Evolutionary conservation across 768 basidiomycete genomes (phyloP).

Genomic region (Pleurotus djamor): DNA sequence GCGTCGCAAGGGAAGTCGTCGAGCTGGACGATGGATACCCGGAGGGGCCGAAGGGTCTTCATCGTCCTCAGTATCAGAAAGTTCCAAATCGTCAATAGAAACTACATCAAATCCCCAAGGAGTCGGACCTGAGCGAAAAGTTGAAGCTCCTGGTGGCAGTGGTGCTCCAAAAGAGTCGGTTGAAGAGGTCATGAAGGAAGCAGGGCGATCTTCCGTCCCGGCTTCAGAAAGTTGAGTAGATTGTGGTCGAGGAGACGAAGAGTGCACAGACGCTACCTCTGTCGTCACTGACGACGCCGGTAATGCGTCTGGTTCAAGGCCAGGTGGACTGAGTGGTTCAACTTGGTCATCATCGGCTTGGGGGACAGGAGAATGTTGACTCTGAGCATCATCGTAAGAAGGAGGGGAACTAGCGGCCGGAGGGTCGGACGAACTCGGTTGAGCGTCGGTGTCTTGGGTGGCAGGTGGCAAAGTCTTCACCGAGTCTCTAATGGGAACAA

Average conservation of each 20-base stretch:
- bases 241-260: not conserved
- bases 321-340: not conserved
- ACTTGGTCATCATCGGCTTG: not conserved
- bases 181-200: slow-evolving; percentile 42
- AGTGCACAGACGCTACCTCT: not conserved
- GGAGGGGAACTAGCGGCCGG: not conserved
- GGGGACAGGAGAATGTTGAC: not conserved
- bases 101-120: slow-evolving; percentile 71
- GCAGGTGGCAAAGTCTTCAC: not conserved
- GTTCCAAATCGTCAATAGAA: slow-evolving; percentile 75
- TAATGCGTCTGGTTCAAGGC: not conserved
- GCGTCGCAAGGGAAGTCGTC: slow-evolving; percentile 69
- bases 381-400: not conserved
- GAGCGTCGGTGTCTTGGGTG: not conserved
- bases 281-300: not conserved
- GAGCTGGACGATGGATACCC: slow-evolving; percentile 51
- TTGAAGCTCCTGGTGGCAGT: slow-evolving; percentile 34
- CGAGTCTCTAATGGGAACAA: not conserved
- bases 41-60: slow-evolving; percentile 38
- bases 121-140: slow-evolving; percentile 27
- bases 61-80: slow-evolving; percentile 76
- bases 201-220: slow-evolving; percentile 21
- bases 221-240: not conserved
- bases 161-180: slow-evolving; percentile 51
- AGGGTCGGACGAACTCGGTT: not conserved